Conservation (phyloP, 2,329 filamentous ascomycete species). For the Ophiognomonia clavigignenti-juglandacearum region DNA sequence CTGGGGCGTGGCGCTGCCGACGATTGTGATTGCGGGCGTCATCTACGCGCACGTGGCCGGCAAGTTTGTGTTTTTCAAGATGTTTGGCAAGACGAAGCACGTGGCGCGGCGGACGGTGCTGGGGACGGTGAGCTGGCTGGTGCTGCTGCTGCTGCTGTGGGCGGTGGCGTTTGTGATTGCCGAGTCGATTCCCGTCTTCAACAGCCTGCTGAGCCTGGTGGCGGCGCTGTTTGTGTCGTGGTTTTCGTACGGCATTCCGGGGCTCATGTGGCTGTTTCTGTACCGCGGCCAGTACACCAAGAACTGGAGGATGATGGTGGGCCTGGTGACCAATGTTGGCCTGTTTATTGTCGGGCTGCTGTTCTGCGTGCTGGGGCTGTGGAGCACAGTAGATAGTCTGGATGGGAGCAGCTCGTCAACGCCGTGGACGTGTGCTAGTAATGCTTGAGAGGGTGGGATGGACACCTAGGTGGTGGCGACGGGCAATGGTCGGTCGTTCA, state of each 20-base stretch:
- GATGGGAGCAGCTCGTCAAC: constrained; percentile 23
- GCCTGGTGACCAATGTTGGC: constrained; percentile 27
- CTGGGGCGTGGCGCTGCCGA: constrained; percentile 64
- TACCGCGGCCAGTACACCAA: constrained; percentile 36
- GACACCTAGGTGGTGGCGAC: not conserved
- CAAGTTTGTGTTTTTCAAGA: constrained; percentile 61
- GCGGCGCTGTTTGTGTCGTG: constrained; percentile 60
- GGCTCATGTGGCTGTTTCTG: constrained; percentile 44
- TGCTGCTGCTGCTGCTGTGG: constrained; percentile 52
- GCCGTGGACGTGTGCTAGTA: constrained; percentile 33
- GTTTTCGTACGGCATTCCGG: constrained; percentile 54
- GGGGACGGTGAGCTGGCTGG: constrained; percentile 54
- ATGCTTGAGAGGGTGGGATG: too few species aligned
- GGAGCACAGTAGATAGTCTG: constrained; percentile 34
- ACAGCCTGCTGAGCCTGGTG: constrained; percentile 59
- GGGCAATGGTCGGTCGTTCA: too few species aligned
- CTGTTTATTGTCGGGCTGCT: constrained; percentile 30
- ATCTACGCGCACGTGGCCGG: constrained; percentile 64
- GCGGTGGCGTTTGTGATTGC: constrained; percentile 62
- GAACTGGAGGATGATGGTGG: constrained; percentile 24
- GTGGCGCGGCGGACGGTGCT: constrained; percentile 44
- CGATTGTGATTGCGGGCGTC: constrained; percentile 66
- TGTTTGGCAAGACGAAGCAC: constrained; percentile 56
- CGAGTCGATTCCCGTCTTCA: constrained; percentile 65
- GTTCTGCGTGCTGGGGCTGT: constrained; percentile 34